Conservation (phyloP, 371 early-diverging fungal genomes). For the Blakeslea trispora region DNA sequence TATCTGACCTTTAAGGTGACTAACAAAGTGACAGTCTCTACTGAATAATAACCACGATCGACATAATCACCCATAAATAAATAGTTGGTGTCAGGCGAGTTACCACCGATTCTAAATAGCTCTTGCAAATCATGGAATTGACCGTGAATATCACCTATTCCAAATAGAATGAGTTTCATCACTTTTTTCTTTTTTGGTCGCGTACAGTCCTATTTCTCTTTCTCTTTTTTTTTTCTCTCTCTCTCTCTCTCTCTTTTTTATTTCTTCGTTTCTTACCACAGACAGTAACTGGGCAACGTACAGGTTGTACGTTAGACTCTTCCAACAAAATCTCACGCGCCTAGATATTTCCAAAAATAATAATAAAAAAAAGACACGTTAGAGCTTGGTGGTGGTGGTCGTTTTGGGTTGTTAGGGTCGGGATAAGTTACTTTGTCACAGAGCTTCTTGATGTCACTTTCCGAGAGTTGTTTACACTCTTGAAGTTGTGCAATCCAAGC, state of each 20-base stretch:
- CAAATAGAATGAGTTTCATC: no score
- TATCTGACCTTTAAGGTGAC: slow-evolving; percentile 95
- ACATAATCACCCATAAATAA: slow-evolving; percentile 99
- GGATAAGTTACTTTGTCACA: slow-evolving; percentile 82
- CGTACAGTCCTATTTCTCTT: no score
- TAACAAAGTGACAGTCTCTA: slow-evolving; percentile 96
- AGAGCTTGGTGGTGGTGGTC: no score
- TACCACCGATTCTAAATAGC: slow-evolving; percentile 97
- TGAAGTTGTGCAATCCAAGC: slow-evolving; percentile 90
- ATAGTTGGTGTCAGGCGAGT: slow-evolving; percentile 97
- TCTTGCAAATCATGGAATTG: slow-evolving; percentile 99
- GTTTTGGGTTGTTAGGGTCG: slow-evolving; percentile 7
- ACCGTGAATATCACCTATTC: slow-evolving; percentile 92
- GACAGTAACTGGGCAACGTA: slow-evolving; percentile 94
- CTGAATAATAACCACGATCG: slow-evolving; percentile 98
- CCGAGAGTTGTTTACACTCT: slow-evolving; percentile 90
- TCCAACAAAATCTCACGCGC: slow-evolving; percentile 92
- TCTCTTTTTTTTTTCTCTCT: slow-evolving; percentile 6
- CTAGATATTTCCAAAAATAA: no score
- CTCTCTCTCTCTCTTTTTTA: slow-evolving; percentile 8
- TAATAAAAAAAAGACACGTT: neutral
- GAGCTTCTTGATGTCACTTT: slow-evolving; percentile 91
- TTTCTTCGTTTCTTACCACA: slow-evolving; percentile 66
- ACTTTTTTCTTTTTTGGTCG: no score
- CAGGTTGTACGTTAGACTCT: slow-evolving; percentile 96